phyloP scores from a whole-genome alignment of 495 filamentous ascomycete genomes.

The Xylaria venustula region DNA sequence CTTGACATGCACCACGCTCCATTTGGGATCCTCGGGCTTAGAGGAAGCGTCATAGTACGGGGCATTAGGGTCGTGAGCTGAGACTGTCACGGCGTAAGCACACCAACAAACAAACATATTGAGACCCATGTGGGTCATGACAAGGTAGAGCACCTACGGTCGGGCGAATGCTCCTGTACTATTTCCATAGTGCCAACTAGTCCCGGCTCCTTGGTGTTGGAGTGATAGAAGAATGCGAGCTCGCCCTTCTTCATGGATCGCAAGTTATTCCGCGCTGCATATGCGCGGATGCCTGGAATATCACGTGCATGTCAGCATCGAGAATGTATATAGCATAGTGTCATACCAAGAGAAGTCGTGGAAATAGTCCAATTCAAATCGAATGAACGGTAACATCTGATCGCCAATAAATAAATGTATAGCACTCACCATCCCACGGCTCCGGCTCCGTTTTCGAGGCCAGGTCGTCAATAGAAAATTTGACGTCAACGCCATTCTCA shows the following conservation, averaged over 20 bases:
- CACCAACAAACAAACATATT: not conserved
- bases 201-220: conserved; percentile 87
- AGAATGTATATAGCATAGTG: not conserved
- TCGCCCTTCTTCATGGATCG: conserved; percentile 89
- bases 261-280: conserved; percentile 78
- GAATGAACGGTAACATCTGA: no score
- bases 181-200: conserved; percentile 95
- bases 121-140: no score
- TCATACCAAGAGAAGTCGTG: no score
- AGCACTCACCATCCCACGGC: conserved; percentile 76
- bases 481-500: conserved; percentile 82
- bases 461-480: conserved; percentile 94
- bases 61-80: conserved; percentile 71
- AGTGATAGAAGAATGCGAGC: conserved; percentile 95
- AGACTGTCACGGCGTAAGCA: conserved; percentile 52
- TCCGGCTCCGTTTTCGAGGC: conserved; percentile 67
- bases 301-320: conserved; percentile 15
- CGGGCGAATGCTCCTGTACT: conserved; percentile 74
- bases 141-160: conserved; percentile 63
- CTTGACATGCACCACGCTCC: conserved; percentile 84
- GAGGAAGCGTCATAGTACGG: conserved; percentile 83
- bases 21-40: conserved; percentile 74
- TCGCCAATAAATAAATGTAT: conserved; percentile 8
- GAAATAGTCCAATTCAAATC: no score
- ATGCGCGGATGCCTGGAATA: conserved; percentile 45